These are phyloP conservation scores for Macrocybe gigantea DNA, from an alignment of 768 basidiomycete genomes.

Conservation along the genomic window DNA sequence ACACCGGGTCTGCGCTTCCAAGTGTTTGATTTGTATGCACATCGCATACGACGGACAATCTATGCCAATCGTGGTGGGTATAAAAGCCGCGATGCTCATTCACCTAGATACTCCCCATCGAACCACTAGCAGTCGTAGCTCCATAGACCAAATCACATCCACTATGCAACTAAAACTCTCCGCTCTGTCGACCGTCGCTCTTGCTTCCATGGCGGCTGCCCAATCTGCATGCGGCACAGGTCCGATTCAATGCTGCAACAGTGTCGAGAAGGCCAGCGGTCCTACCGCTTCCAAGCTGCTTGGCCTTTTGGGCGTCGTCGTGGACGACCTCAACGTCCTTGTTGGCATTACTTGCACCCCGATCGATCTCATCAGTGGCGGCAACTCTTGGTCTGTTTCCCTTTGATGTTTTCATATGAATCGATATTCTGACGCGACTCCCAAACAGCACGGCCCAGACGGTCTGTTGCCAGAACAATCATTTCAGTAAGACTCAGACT, in stretches of 20 bases:
- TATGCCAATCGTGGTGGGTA: no score
- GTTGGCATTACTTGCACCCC: slow-evolving; percentile 22
- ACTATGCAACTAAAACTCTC: no score
- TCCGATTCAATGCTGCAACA: slow-evolving; percentile 24
- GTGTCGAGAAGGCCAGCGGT: slow-evolving; percentile 11
- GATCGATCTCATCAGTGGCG: slow-evolving; percentile 18
- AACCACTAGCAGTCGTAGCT: no score
- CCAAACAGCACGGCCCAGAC: slow-evolving; percentile 17
- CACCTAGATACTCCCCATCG: no score
- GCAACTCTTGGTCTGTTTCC: slow-evolving; percentile 11
- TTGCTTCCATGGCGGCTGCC: no score
- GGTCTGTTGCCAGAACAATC: slow-evolving; percentile 23
- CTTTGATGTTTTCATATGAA: background rate
- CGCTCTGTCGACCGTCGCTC: no score
- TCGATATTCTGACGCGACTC: background rate
- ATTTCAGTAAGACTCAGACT: slow-evolving; percentile 15
- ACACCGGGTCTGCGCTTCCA: no score
- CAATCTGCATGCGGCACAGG: slow-evolving; percentile 15
- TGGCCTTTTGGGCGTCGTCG: slow-evolving; percentile 17
- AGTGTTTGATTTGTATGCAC: no score
- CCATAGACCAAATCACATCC: no score
- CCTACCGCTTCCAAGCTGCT: slow-evolving; percentile 3
- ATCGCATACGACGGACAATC: no score
- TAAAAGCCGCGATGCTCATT: no score
- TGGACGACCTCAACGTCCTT: slow-evolving; percentile 14